These are phyloP conservation scores for Hemisphaericaspora xylofermentans DNA, from an alignment of 1,139 yeast genomes.

Conservation along the genomic window DNA sequence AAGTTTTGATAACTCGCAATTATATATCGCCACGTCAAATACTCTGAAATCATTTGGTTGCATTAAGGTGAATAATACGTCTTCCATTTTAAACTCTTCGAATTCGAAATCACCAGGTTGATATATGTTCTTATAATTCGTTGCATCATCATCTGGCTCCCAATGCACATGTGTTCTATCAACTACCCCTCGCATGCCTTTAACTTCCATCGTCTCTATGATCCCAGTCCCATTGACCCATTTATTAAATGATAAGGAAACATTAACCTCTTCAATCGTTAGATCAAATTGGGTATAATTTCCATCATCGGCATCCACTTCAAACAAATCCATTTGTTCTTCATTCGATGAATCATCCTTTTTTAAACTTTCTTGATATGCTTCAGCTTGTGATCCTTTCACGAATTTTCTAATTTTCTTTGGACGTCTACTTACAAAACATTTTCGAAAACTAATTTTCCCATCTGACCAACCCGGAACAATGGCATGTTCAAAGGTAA, in stretches of 20 bases:
- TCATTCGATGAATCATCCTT: constrained; percentile 10
- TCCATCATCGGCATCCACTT: constrained; percentile 92
- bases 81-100: constrained; percentile 78
- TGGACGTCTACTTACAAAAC: constrained; percentile 86
- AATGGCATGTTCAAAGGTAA: constrained; percentile 89
- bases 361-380: constrained; percentile 48
- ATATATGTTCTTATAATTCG: constrained; percentile 70
- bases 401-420: constrained; percentile 48
- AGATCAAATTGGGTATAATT: constrained; percentile 94
- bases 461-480: constrained; percentile 96
- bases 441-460: constrained; percentile 77
- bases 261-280: constrained; percentile 80
- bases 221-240: constrained; percentile 93
- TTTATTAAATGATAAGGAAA: constrained; percentile 75
- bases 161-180: constrained; percentile 86
- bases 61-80: constrained; percentile 72
- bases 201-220: constrained; percentile 74
- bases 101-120: constrained; percentile 92
- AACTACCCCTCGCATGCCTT: constrained; percentile 86
- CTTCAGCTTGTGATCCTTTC: constrained; percentile 75
- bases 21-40: constrained; percentile 81
- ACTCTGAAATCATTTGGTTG: constrained; percentile 84
- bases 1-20: constrained; percentile 74
- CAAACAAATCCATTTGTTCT: constrained; percentile 26
- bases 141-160: constrained; percentile 81